Base-by-base conservation (phyloP, 163 green algal species). In the Trebouxia gelatinosa region DNA sequence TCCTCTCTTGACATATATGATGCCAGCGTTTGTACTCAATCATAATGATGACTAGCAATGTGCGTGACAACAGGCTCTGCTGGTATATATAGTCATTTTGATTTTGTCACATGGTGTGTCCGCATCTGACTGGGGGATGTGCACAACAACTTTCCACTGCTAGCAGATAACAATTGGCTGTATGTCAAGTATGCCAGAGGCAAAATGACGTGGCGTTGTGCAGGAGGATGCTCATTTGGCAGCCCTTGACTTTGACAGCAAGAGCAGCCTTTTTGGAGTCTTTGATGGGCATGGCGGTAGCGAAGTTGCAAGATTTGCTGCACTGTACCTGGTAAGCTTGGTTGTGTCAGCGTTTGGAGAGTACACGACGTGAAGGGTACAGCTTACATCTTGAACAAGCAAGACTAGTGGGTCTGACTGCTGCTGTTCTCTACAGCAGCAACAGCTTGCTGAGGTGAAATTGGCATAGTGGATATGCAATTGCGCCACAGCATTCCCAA, bases 211-310 rank as follows among this genome's bases (percentile, higher is more conserved):
- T 28, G 29, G 32, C 4, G 23, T 39, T 13, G 38, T 65, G 59
- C 82, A 94, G 90, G 90, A 95, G 77, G 89, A 95, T 70, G 89
- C 89, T 1, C 90, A 95, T 62, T n/a, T 74, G 4, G 72, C 86
- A 4, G 75, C 86, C 31, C 74, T 94, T 43, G 78, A 89, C 3
- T 40, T 93, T n/a, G 81, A 89, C 0, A 74, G 61, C 4, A 46
- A 81, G 6, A 70, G 81, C 1, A 84, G 79, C 5, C 74, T 94
- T 3, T 97, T 96, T 84, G 90, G 81, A 0, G 82, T 96, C 43
- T 94, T 94, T 83, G 92, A 97, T 77, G 92, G 92, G 2, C 92
- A 97, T 61, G 92, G 92, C 32, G 92, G 92, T 21, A 89, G 90
- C 1, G 88, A 96, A 78, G 92, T 95, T 37, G 91, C 92, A 3